Base-by-base conservation (phyloP, 2,329 filamentous ascomycete genomes). In the Hymenoscyphus linearis region DNA sequence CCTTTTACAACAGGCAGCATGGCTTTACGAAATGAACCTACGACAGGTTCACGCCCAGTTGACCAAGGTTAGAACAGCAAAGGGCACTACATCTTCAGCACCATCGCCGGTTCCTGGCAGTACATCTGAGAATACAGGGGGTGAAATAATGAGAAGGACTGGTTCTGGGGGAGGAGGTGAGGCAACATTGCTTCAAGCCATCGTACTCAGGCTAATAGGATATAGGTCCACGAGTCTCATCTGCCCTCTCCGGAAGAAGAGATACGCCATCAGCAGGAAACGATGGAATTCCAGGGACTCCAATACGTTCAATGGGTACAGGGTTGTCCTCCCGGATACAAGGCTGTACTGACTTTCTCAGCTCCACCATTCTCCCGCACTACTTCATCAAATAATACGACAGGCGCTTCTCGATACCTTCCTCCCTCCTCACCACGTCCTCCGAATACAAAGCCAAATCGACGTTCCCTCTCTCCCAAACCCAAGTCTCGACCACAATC, bases 31-130 rank as follows among this genome's bases (percentile, higher is more conserved):
- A 73, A 83, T 90, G 57, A 91, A 98, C 76, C 84, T 96, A 31
- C 90, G 90, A 0, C 91, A 97, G 73, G 90, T 98, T 55, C 86
- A 91, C 67, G 92, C 90, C 22, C 92, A 97, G 76, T 91, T 98
- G 79, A 86, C 90, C 64, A 95, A 88, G 72, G 85, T 87, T 52
- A 85, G 83, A 2, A 82, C 81, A 6, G 80, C 81, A 58, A 82
- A 82, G 62, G 73, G 77, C 60, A 84, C 85, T 3, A 76, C 79
- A 60, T 85, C 85, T 3, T 76, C 79, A 18, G 80, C 81, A 1
- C 80, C 82, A 1, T 85, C 85, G 1, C 84, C 86, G 2, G 71
- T 82, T 16, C 83, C 82, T 16, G 79, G 80, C 35, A 74, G 78
- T 60, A 83, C 65, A 80, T 67, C 76, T 72, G 67, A 70, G 70